Conservation (phyloP, 1,284 basidiomycete species). For the Moesziomyces sp. region DNA sequence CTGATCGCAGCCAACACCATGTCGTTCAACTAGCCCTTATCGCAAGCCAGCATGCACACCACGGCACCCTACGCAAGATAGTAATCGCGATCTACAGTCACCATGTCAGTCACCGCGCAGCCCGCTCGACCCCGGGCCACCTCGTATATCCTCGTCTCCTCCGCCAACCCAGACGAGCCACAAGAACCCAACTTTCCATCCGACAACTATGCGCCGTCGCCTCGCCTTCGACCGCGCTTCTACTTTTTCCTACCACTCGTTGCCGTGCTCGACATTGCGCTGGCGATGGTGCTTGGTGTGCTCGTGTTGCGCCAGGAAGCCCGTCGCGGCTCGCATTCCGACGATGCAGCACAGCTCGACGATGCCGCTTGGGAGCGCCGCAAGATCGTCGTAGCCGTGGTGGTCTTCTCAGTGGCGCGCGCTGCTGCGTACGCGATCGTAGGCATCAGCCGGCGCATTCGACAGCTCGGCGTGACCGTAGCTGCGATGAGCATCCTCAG, state of each 20-base stretch:
- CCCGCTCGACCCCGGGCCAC: slow-evolving; percentile 25
- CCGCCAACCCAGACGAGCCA: slow-evolving; percentile 10
- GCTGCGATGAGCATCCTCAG: slow-evolving; percentile 51
- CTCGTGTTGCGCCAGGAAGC: slow-evolving; percentile 31
- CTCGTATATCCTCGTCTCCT: slow-evolving; percentile 46
- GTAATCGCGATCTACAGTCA: not conserved
- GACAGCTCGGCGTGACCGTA: slow-evolving; percentile 40
- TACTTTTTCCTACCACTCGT: slow-evolving; percentile 34
- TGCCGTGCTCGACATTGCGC: slow-evolving; percentile 27
- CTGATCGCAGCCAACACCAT: not conserved
- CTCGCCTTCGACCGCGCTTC: slow-evolving; percentile 18
- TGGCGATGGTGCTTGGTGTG: slow-evolving; percentile 26
- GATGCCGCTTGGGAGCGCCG: slow-evolving; percentile 28
- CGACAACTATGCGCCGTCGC: not conserved
- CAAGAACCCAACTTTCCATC: not conserved
- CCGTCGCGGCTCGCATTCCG: not conserved
- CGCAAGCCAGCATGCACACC: not conserved
- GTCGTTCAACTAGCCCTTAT: not conserved
- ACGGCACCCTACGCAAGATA: not conserved
- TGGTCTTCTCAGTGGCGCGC: slow-evolving; percentile 38
- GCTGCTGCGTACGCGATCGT: slow-evolving; percentile 27
- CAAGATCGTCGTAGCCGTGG: slow-evolving; percentile 27
- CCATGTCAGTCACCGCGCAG: slow-evolving; percentile 22
- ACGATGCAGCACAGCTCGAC: not conserved
- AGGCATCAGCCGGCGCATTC: slow-evolving; percentile 45